These are phyloP conservation scores for Alopecurus myosuroides DNA, from an alignment of 176 grass and related monocot genomes.

Conservation along the genomic window DNA sequence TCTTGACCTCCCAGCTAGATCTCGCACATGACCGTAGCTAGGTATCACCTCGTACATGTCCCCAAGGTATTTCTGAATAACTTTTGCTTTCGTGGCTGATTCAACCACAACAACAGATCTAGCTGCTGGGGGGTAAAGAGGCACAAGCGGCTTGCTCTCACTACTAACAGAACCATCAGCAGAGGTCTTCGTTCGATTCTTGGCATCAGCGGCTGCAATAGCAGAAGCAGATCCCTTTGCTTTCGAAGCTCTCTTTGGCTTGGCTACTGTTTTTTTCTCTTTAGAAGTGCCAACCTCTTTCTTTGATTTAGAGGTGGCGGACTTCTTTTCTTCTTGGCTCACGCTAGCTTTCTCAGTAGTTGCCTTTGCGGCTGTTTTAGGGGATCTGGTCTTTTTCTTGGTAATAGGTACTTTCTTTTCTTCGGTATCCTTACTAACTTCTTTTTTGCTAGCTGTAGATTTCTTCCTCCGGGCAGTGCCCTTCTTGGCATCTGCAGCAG, in stretches of 20 bases:
- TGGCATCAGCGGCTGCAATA: neutral
- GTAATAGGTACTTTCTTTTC: conserved; percentile 41
- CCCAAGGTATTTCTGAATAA: conserved; percentile 97
- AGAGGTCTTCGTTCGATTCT: conserved; percentile 14
- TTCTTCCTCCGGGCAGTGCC: conserved; percentile 1
- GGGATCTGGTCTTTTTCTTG: conserved; percentile 34
- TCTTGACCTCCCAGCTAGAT: conserved; percentile 85
- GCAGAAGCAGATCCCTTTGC: conserved; percentile 39
- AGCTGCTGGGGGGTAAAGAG: conserved; percentile 72
- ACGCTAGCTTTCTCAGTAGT: neutral
- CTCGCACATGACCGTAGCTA: conserved; percentile 97
- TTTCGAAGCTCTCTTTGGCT: conserved; percentile 45
- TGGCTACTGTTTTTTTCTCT: conserved; percentile 32
- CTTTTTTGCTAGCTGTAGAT: conserved; percentile 26
- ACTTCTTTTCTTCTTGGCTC: conserved; percentile 30
- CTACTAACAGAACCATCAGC: conserved; percentile 25
- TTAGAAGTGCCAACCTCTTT: conserved; percentile 29
- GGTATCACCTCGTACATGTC: conserved; percentile 80
- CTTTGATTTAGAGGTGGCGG: conserved; percentile 17
- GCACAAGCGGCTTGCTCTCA: conserved; percentile 30
- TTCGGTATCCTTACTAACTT: conserved; percentile 23
- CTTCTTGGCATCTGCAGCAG: neutral
- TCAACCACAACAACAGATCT: conserved; percentile 97
- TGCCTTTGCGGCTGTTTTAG: conserved; percentile 43
- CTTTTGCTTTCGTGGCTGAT: conserved; percentile 86